phyloP scores from a whole-genome alignment of 2,329 filamentous ascomycete species.

The Paecilomyces sp. region DNA sequence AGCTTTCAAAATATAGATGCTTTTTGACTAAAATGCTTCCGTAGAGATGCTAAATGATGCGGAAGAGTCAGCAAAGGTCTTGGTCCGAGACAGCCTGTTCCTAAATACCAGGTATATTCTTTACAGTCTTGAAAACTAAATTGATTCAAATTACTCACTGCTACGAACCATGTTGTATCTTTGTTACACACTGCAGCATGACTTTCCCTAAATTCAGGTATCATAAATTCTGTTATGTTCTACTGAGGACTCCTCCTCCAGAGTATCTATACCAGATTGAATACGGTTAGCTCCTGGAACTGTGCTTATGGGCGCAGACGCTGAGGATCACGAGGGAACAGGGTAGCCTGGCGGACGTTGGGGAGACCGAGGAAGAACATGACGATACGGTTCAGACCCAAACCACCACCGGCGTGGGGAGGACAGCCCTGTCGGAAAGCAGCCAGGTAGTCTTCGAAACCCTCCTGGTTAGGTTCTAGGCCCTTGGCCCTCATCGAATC shows the following conservation, averaged over 20 bases:
- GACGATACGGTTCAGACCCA: constrained; percentile 60
- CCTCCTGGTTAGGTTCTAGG: constrained; percentile 51
- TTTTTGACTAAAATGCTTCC: too few species aligned
- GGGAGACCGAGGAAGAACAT: constrained; percentile 60
- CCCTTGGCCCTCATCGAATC: constrained; percentile 53
- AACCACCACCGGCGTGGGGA: constrained; percentile 58
- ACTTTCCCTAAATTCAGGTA: neutral
- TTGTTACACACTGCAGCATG: neutral
- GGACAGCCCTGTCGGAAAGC: constrained; percentile 59
- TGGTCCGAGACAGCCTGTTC: too few species aligned
- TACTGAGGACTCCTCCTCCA: constrained; percentile 1
- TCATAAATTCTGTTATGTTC: constrained; percentile 7
- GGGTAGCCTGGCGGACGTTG: constrained; percentile 54
- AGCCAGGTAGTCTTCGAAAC: constrained; percentile 57
- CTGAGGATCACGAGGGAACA: constrained; percentile 59
- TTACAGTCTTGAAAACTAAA: neutral
- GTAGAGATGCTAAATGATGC: too few species aligned
- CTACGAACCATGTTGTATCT: neutral
- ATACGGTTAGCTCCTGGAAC: neutral
- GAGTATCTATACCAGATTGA: neutral
- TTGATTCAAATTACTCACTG: neutral
- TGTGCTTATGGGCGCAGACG: constrained; percentile 37
- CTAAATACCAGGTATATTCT: too few species aligned
- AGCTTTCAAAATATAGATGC: too few species aligned
- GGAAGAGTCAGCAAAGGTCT: too few species aligned